Evolutionary conservation across 2,329 filamentous ascomycete genomes (phyloP).

Genomic region (Penicillium nordicum): DNA sequence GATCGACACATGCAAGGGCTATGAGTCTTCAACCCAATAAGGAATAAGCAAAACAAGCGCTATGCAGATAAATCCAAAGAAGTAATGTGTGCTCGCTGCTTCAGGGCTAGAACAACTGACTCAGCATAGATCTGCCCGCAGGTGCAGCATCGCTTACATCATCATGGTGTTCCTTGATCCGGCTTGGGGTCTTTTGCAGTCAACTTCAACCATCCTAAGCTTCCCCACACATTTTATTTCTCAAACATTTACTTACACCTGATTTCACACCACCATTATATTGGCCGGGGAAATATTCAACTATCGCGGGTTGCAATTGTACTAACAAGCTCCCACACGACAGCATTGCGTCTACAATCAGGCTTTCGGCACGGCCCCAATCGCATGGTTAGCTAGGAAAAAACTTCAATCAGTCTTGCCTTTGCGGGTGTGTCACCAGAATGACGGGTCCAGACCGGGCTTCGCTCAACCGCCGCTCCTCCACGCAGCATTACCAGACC

Average conservation of each 20-base stretch:
- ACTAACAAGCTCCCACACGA: slow-evolving; percentile 4
- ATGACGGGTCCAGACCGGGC: slow-evolving; percentile 32
- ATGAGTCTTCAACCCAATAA: neutral
- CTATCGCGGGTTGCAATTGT: neutral
- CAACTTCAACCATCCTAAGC: neutral
- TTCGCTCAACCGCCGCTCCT: slow-evolving; percentile 40
- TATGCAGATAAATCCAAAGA: neutral
- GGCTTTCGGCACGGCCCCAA: slow-evolving; percentile 5
- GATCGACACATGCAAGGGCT: slow-evolving; percentile 3
- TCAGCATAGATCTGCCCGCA: slow-evolving; percentile 12
- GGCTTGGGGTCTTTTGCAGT: slow-evolving; percentile 3
- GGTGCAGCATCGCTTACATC: slow-evolving; percentile 22
- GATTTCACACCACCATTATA: neutral
- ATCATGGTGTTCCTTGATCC: slow-evolving; percentile 8
- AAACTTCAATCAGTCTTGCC: neutral
- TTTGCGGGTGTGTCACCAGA: slow-evolving; percentile 3
- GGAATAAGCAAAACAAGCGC: neutral
- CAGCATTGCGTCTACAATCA: slow-evolving; percentile 4
- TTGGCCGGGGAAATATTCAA: too few species aligned
- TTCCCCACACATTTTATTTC: neutral
- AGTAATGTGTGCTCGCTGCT: neutral
- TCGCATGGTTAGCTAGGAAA: slow-evolving; percentile 9
- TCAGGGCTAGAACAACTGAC: slow-evolving; percentile 6
- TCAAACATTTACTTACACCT: neutral
- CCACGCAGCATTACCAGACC: slow-evolving; percentile 48